A percentile compares a stretch with the other conserved stretches of the same genome.
These are phyloP conservation scores for Perkinsus olseni DNA, from an alignment of 169 alveolate species.

Conservation along the genomic window DNA sequence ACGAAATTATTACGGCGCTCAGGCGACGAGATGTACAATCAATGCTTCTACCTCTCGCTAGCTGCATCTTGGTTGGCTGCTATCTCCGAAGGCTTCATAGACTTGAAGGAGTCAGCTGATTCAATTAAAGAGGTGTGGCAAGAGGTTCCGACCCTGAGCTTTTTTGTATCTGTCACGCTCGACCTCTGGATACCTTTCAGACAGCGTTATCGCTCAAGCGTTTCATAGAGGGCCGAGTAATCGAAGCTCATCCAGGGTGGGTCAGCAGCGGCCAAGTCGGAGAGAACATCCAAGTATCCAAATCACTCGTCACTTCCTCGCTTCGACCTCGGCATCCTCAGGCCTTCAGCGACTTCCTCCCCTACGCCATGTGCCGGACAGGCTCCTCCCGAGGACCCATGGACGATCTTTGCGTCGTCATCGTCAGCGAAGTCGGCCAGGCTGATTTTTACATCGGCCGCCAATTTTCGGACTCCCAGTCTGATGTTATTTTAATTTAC, in stretches of 20 bases:
- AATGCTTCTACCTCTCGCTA: not conserved
- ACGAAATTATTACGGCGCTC: not conserved
- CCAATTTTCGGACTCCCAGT: not conserved
- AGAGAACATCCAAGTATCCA: not conserved
- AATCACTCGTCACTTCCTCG: not conserved
- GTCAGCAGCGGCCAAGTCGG: not conserved
- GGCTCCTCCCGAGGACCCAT: not conserved
- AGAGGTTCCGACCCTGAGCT: not conserved
- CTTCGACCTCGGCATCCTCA: not conserved
- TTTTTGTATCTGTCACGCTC: not conserved
- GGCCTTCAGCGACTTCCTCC: not conserved
- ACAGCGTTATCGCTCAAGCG: not conserved
- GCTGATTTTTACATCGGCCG: not conserved
- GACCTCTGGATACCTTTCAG: not conserved
- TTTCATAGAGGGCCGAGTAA: not conserved
- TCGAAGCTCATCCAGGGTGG: not conserved
- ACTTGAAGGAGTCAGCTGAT: not conserved
- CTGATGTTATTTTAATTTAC: not conserved
- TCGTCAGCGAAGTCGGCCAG: not conserved
- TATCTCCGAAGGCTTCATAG: not conserved
- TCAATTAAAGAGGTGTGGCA: not conserved
- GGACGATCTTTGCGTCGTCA: not conserved
- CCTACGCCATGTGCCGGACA: not conserved
- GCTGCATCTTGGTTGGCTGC: not conserved
- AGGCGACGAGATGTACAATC: not conserved